A percentile compares a stretch with the other conserved stretches of the same genome.
Evolutionary conservation across 73 alveolate genomes (phyloP).

Genomic region (Urostyla sp.): DNA sequence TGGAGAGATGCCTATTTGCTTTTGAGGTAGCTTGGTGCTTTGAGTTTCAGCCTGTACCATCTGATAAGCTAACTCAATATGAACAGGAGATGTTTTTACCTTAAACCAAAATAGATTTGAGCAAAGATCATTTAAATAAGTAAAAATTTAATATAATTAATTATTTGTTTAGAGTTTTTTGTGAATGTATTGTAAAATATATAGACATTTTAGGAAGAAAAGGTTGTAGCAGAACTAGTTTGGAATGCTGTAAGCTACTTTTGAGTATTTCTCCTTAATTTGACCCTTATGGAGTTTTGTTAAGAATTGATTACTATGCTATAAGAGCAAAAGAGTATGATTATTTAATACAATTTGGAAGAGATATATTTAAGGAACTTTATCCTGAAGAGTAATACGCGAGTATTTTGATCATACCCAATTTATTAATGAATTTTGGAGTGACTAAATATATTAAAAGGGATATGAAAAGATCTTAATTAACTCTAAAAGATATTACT

Average conservation of each 20-base stretch:
- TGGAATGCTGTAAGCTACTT: conserved; percentile 75
- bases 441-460: conserved; percentile 59
- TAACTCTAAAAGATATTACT: neutral
- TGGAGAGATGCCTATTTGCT: conserved; percentile 70
- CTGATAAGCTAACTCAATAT: conserved; percentile 42
- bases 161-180: conserved; percentile 50
- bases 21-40: conserved; percentile 56
- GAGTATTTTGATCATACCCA: conserved; percentile 63
- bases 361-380: conserved; percentile 56
- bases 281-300: conserved; percentile 76
- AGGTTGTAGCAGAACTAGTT: conserved; percentile 81
- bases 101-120: conserved; percentile 54
- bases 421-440: conserved; percentile 66
- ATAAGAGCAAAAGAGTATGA: conserved; percentile 73
- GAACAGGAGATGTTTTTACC: conserved; percentile 38
- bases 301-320: conserved; percentile 76
- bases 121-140: conserved; percentile 55
- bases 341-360: conserved; percentile 59
- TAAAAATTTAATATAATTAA: no score
- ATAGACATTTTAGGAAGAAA: conserved; percentile 78
- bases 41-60: conserved; percentile 48
- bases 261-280: conserved; percentile 66
- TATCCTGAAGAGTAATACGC: conserved; percentile 61
- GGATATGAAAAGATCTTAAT: neutral
- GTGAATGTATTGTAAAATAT: conserved; percentile 65